A percentile compares a stretch with the other conserved stretches of the same genome.
These are phyloP conservation scores for Elsinoe australis DNA, from an alignment of 2,329 filamentous ascomycete genomes.

Conservation along the genomic window DNA sequence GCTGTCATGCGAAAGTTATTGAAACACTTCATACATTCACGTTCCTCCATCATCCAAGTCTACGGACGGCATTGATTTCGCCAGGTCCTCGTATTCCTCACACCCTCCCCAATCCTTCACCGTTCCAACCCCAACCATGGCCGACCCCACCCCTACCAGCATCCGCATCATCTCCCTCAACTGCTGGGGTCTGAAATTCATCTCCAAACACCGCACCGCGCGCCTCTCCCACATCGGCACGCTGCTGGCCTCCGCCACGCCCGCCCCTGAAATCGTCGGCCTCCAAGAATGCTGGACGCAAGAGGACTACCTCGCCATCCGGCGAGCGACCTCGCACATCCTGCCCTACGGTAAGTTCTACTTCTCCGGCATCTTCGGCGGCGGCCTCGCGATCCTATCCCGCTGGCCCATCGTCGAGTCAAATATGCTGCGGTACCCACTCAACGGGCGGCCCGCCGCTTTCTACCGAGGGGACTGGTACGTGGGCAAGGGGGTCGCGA, in stretches of 20 bases:
- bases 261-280: constrained; percentile 76
- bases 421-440: constrained; percentile 75
- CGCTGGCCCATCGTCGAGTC: constrained; percentile 89
- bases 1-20: too few relatives aligned
- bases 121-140: constrained; percentile 11
- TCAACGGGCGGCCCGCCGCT: constrained; percentile 87
- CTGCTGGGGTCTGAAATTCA: constrained; percentile 90
- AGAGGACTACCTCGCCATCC: constrained; percentile 72
- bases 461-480: constrained; percentile 96
- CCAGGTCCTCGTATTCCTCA: background rate
- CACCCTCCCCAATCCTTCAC: background rate
- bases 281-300: constrained; percentile 93
- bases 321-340: constrained; percentile 61
- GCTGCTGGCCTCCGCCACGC: constrained; percentile 61
- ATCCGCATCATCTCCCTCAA: constrained; percentile 84
- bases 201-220: constrained; percentile 68
- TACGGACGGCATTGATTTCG: background rate
- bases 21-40: background rate
- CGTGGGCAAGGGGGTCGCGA: constrained; percentile 88
- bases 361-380: constrained; percentile 78
- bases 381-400: constrained; percentile 79
- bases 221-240: constrained; percentile 78
- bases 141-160: constrained; percentile 34
- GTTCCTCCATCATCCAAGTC: background rate
- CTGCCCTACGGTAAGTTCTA: constrained; percentile 94